These are phyloP conservation scores for Lathyrus tuberosus DNA, from an alignment of 306 rosid species.

Conservation along the genomic window DNA sequence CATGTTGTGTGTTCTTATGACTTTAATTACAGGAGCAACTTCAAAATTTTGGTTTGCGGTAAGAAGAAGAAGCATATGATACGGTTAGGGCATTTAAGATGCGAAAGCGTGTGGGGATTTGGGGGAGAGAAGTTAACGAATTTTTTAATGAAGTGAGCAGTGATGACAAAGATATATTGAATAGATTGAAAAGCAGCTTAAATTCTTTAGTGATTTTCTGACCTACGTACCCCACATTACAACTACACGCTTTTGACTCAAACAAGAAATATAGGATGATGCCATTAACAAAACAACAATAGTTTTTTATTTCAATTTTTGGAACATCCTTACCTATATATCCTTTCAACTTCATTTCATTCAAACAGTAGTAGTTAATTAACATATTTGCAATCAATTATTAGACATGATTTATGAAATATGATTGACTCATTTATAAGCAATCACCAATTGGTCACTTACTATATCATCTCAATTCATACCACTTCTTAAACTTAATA, in stretches of 20 bases:
- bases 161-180: neutral
- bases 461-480: neutral
- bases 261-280: neutral
- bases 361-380: neutral
- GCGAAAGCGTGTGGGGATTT: slow-evolving; percentile 23
- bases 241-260: slow-evolving; percentile 26
- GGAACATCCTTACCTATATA: neutral
- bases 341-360: slow-evolving; percentile 29
- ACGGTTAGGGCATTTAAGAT: slow-evolving; percentile 23
- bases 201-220: slow-evolving; percentile 51
- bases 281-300: slow-evolving; percentile 41
- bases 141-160: slow-evolving; percentile 27
- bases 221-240: slow-evolving; percentile 44
- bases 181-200: slow-evolving; percentile 39
- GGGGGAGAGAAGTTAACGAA: neutral
- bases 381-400: neutral
- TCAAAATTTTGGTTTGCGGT: neutral
- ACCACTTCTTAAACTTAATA: too few species aligned
- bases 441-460: neutral
- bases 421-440: slow-evolving; percentile 7
- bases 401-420: neutral
- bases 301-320: slow-evolving; percentile 19
- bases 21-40: slow-evolving; percentile 1
- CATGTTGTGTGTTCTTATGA: slow-evolving; percentile 2
- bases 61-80: slow-evolving; percentile 25